A percentile compares a stretch with the other conserved stretches of the same genome.
Conservation (phyloP, 352 stramenopile species). For the Globisporangium sylvaticum region DNA sequence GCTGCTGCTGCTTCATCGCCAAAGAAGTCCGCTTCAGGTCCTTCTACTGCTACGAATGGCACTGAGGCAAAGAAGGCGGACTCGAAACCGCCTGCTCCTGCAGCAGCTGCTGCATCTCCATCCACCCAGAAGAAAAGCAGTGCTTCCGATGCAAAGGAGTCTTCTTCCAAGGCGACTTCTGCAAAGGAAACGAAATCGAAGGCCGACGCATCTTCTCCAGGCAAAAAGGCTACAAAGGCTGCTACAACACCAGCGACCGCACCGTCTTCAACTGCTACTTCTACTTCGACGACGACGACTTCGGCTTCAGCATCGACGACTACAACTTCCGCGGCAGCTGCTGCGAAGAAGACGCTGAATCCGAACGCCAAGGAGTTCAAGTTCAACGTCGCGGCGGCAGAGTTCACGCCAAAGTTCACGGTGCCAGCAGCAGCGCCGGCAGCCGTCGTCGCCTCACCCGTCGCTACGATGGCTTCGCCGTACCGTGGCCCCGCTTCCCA, state of each 20-base stretch:
- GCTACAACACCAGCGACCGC: background rate
- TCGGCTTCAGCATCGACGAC: conserved; percentile 3
- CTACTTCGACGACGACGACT: background rate
- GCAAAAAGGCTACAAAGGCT: background rate
- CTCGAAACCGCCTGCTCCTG: conserved; percentile 4
- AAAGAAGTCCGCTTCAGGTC: background rate
- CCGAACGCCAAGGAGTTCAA: conserved; percentile 88
- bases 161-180: conserved; percentile 7
- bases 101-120: background rate
- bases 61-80: conserved; percentile 9
- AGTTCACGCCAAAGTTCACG: conserved; percentile 70
- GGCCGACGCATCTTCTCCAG: background rate
- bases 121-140: conserved; percentile 10
- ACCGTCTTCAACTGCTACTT: background rate
- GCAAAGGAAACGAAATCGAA: background rate
- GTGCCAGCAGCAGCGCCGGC: conserved; percentile 1
- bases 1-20: background rate
- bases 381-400: conserved; percentile 51
- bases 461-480: conserved; percentile 34
- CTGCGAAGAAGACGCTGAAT: conserved; percentile 73
- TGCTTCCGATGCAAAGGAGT: background rate
- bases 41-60: background rate
- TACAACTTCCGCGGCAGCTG: conserved; percentile 8
- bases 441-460: conserved; percentile 11
- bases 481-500: conserved; percentile 27